phyloP scores from a whole-genome alignment of 208 protist species.

The Crithidia mellificae region DNA sequence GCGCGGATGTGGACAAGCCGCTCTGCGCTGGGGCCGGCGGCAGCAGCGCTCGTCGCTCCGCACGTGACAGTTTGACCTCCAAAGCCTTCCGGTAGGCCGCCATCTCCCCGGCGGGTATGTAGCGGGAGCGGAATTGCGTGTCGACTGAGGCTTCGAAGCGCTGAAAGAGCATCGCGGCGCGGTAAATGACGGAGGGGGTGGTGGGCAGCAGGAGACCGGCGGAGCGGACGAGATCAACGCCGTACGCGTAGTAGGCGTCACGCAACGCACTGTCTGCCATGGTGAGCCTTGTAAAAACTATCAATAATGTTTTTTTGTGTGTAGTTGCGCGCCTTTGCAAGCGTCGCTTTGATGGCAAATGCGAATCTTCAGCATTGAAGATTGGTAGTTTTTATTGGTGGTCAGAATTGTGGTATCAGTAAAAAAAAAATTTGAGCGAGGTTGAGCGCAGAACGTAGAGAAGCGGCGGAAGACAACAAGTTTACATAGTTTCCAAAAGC shows the following conservation, averaged over 20 bases:
- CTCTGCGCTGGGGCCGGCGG: not conserved
- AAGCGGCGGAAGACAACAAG: too few relatives aligned
- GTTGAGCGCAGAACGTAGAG: too few relatives aligned
- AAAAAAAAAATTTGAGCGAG: too few relatives aligned
- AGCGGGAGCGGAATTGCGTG: slow-evolving; percentile 38
- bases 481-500: too few relatives aligned
- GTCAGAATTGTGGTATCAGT: too few relatives aligned
- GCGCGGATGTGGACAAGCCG: slow-evolving; percentile 1
- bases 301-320: too few relatives aligned
- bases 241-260: slow-evolving; percentile 72
- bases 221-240: slow-evolving; percentile 79
- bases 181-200: slow-evolving; percentile 69
- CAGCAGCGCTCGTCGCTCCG: slow-evolving; percentile 11
- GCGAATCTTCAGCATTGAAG: too few relatives aligned
- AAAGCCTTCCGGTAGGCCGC: slow-evolving; percentile 11
- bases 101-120: slow-evolving; percentile 30
- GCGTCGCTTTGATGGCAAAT: too few relatives aligned
- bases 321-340: not conserved
- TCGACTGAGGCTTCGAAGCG: slow-evolving; percentile 63
- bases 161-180: slow-evolving; percentile 76
- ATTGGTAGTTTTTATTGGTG: too few relatives aligned
- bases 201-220: slow-evolving; percentile 58
- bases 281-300: too few relatives aligned
- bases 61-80: slow-evolving; percentile 2
- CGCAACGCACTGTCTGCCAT: too few relatives aligned